Base-by-base conservation (phyloP, 768 basidiomycete genomes). In the Tephrocybe rancida region DNA sequence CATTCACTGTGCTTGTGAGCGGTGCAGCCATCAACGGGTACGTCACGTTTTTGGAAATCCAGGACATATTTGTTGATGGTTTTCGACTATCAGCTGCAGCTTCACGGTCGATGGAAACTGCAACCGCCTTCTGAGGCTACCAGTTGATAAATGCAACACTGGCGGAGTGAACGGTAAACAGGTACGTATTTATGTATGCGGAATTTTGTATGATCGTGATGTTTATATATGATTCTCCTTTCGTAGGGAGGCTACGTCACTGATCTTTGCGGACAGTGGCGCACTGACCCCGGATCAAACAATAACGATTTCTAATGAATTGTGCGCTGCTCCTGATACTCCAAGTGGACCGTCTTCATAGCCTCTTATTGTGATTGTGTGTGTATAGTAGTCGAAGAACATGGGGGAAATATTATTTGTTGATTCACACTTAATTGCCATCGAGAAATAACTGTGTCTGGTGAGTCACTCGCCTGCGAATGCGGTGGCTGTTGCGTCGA, bases 191-290 rank as follows among this genome's bases (percentile, higher is more conserved):
- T n/a, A n/a, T n/a, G n/a, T n/a, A n/a, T n/a, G n/a, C n/a, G n/a
- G n/a, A n/a, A n/a, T n/a, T 14, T 32, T 32, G 34, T 32, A 6
- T 7, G 13, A 32, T 37, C 34, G 27, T 48, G 27, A 48, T 37
- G 34, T 48, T 37, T 24, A 35, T 48, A 22, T 22, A 32, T 32
- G 32, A 48, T 37, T 14, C 34, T 44, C 5, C 30, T 52, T 24
- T 43, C 34, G 24, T 32, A 57, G 52, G 58, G 61, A 38, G 61
- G 61, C 14, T 52, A 42, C 24, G 58, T 50, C 8, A 59, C 61
- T 14, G 61, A 62, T 39, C 53, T 57, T 7, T 62, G 57, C 34
- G 60, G 60, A 19, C 54, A 56, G 41, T 59, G 60, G 61, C 46
- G 68, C 50, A 44, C 50, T 22, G 50, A 52, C 32, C 50, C 50